Evolutionary conservation across 192 early-diverging fungal genomes (phyloP).

Genomic region (Dissophora ornata): DNA sequence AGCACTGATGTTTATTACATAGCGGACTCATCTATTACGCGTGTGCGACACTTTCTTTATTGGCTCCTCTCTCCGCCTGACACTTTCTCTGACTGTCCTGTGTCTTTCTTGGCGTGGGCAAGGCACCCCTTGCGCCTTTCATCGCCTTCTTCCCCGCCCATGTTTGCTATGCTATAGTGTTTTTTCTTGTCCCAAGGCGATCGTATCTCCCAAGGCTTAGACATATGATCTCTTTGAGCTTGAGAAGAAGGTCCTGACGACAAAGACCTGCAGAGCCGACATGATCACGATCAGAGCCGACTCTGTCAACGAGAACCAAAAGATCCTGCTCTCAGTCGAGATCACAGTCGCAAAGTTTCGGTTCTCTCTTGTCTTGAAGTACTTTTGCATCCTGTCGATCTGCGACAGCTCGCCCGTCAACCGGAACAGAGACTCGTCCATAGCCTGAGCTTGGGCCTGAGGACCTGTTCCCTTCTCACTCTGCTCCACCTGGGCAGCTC

Average conservation of each 20-base stretch:
- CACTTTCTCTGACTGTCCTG: too few species aligned
- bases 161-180: too few species aligned
- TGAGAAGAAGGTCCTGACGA: slow-evolving; percentile 93
- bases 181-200: too few species aligned
- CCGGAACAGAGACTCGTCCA: slow-evolving; percentile 69
- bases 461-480: slow-evolving; percentile 29
- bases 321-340: slow-evolving; percentile 87
- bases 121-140: too few species aligned
- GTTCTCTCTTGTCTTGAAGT: slow-evolving; percentile 91
- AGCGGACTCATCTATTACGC: too few species aligned
- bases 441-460: slow-evolving; percentile 61
- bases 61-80: too few species aligned
- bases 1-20: too few species aligned
- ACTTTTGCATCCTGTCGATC: slow-evolving; percentile 86
- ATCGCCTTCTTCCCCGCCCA: too few species aligned
- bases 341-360: slow-evolving; percentile 91
- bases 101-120: too few species aligned
- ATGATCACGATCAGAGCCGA: slow-evolving; percentile 82
- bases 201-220: too few species aligned
- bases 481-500: slow-evolving; percentile 42
- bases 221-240: slow-evolving; percentile 70
- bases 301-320: slow-evolving; percentile 92
- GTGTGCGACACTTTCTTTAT: too few species aligned
- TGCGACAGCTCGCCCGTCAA: slow-evolving; percentile 72
- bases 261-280: slow-evolving; percentile 93